Conservation (phyloP, 2,329 filamentous ascomycete species). For the Cladosporium sp. region DNA sequence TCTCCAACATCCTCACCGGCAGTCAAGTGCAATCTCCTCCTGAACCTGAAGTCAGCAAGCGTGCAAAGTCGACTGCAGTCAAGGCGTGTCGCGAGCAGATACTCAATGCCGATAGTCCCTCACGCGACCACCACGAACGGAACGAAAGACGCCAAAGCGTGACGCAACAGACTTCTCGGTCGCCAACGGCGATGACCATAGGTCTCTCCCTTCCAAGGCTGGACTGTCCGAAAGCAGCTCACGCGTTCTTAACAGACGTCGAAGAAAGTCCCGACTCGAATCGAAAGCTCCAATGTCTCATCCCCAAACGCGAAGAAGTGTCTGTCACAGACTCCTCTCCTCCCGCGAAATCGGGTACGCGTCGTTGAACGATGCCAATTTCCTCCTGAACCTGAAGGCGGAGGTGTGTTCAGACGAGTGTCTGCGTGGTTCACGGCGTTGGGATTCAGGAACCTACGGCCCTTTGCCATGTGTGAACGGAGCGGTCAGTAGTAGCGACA, state of each 20-base stretch:
- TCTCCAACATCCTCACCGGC: too few relatives aligned
- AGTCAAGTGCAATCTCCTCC: too few relatives aligned
- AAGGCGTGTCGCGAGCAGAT: too few relatives aligned
- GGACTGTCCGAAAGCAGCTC: not conserved
- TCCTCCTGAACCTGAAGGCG: conserved; percentile 9
- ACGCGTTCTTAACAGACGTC: not conserved
- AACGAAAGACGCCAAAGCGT: too few relatives aligned
- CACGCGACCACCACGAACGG: too few relatives aligned
- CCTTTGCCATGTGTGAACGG: not conserved
- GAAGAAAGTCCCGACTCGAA: too few relatives aligned
- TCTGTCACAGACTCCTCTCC: not conserved
- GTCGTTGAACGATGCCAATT: not conserved
- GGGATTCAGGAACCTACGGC: not conserved
- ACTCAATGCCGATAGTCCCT: too few relatives aligned
- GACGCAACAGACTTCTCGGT: too few relatives aligned
- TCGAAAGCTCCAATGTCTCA: not conserved
- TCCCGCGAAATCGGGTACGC: too few relatives aligned
- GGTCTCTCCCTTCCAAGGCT: not conserved
- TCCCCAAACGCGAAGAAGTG: not conserved
- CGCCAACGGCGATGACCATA: too few relatives aligned
- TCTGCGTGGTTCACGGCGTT: not conserved
- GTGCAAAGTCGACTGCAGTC: too few relatives aligned
- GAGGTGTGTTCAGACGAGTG: not conserved
- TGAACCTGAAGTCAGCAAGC: too few relatives aligned
- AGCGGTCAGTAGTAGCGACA: not conserved